These are phyloP conservation scores for Talaromyces amestolkiae DNA, from an alignment of 2,329 filamentous ascomycete genomes.

Conservation along the genomic window DNA sequence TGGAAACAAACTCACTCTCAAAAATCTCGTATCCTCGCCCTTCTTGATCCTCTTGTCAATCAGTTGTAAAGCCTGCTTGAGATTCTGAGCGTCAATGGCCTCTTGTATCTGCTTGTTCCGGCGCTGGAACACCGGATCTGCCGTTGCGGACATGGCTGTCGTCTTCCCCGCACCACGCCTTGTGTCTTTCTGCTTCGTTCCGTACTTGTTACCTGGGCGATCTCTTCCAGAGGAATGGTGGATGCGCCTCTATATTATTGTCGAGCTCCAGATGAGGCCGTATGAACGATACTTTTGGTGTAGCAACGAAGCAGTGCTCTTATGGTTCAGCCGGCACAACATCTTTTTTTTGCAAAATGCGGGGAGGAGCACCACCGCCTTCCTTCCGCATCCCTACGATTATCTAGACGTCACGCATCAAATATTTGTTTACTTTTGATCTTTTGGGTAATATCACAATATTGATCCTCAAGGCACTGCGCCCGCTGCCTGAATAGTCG, in stretches of 20 bases:
- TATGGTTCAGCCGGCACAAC: conserved; percentile 6
- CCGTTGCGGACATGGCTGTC: conserved; percentile 32
- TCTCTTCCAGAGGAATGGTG: neutral
- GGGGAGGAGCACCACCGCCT: conserved; percentile 14
- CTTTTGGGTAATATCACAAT: too few species aligned
- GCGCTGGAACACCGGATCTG: conserved; percentile 42
- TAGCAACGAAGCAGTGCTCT: neutral
- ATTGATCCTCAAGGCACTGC: too few species aligned
- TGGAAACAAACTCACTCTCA: conserved; percentile 32
- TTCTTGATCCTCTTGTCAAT: conserved; percentile 57
- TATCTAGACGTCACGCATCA: neutral
- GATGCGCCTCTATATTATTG: neutral
- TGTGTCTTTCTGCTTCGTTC: neutral
- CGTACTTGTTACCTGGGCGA: neutral
- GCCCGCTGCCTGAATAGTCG: too few species aligned
- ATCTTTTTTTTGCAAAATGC: conserved; percentile 14
- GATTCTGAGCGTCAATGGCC: conserved; percentile 48
- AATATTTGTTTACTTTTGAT: neutral
- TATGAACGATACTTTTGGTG: neutral
- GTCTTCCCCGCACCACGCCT: conserved; percentile 20
- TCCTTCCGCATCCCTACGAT: neutral
- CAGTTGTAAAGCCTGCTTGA: conserved; percentile 50
- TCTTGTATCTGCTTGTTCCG: conserved; percentile 52
- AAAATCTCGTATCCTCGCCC: conserved; percentile 45
- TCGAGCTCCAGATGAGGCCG: neutral